phyloP scores from a whole-genome alignment of 1,284 basidiomycete species.

The Apiotrichum siamense region DNA sequence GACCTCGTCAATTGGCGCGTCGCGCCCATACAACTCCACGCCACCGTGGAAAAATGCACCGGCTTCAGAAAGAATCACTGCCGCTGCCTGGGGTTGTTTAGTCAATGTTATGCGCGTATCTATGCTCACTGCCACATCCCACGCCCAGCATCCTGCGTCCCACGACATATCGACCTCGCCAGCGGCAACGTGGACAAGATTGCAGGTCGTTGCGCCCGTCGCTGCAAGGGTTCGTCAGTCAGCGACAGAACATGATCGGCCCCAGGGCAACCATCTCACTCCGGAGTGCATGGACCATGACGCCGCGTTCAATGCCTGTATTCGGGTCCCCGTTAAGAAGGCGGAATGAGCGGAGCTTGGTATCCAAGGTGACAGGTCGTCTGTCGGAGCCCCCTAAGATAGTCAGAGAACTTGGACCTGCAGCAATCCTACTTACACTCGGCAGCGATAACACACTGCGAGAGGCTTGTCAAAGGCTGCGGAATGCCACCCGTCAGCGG shows the following conservation, averaged over 20 bases:
- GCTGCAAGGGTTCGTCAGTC: constrained; percentile 13
- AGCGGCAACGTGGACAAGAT: constrained; percentile 73
- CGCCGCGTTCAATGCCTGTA: constrained; percentile 64
- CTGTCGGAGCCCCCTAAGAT: constrained; percentile 77
- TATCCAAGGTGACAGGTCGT: constrained; percentile 53
- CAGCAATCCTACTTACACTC: constrained; percentile 55
- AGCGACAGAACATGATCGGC: no score
- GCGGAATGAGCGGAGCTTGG: constrained; percentile 65
- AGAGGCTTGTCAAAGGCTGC: constrained; percentile 65
- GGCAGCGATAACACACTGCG: constrained; percentile 73
- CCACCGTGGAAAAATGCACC: constrained; percentile 69
- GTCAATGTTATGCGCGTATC: constrained; percentile 22
- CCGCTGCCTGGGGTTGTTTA: constrained; percentile 58
- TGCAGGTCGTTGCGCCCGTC: constrained; percentile 74
- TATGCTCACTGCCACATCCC: constrained; percentile 67
- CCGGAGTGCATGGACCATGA: constrained; percentile 79
- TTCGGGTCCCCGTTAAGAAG: constrained; percentile 68
- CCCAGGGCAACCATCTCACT: constrained; percentile 45
- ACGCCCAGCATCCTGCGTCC: constrained; percentile 54
- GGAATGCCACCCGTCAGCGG: constrained; percentile 70
- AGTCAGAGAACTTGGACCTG: neutral
- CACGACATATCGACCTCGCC: constrained; percentile 68
- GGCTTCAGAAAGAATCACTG: constrained; percentile 83
- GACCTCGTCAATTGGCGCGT: constrained; percentile 58
- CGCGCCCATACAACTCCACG: constrained; percentile 52